Evolutionary conservation across 2,329 filamentous ascomycete genomes (phyloP), one percentile per base, ranked within the genome.

Genomic region (Neurospora sp.): DNA sequence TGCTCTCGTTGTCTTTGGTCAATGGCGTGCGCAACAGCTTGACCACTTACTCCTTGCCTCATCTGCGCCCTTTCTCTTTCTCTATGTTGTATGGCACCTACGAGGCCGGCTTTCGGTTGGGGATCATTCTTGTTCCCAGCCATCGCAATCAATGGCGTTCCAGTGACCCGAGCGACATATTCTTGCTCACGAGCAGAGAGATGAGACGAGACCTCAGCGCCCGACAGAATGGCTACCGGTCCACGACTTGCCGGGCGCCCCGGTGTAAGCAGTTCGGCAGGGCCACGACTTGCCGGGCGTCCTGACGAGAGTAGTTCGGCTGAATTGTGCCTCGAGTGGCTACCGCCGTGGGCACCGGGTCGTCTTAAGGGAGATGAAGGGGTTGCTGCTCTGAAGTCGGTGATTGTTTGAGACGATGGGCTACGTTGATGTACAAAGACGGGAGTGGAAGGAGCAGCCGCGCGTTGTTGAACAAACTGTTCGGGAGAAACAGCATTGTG

Each of bases 141-240:
- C 77, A 96, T 82, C 70, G 87, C 88, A 74, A 96, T 86, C 67
- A 97, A 82, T 0, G 93, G 91, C 0, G 88, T 89, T 0, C 92
- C 91, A 0, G 93, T 97, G 74, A 92, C 84, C 43, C 91, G 88
- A 10, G 93, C 92, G n/a, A 97, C 86, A 74, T 96, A 91, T 80
- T 96, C 92, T 78, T 96, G 93, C 79, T 97, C 93, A 17, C 91
- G 88, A 19, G 93, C 93, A 23, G 92, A 93, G n/a, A 97, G 83
- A 70, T 90, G 87, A 0, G 86, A 84, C 33, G 76, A 83, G 66
- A 76, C 68, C 36, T 81, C 80, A 3, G 80, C 79, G 5, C 67
- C 82, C 81, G 38, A 90, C 79, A 70, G 86, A 77, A 4, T 80
- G 78, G 52, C 82, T n/a, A 67, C 83, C 10, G 89, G 84, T 11